Percentiles rank a stretch among this genome's conserved stretches.
Conservation (phyloP, 768 basidiomycete species). For the Pleurotus salmoneostramineus region DNA sequence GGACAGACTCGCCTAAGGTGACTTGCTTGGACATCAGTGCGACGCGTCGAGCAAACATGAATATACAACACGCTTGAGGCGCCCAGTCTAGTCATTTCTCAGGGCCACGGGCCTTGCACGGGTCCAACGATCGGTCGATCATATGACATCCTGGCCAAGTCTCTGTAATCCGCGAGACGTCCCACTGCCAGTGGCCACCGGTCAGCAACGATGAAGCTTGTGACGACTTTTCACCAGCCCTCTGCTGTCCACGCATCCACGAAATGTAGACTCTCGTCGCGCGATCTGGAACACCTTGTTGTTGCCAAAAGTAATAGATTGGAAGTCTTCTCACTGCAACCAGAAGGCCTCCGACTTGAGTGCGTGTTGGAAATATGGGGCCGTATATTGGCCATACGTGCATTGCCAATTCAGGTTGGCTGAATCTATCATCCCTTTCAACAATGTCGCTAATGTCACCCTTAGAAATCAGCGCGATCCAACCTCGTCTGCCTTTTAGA, state of each 20-base stretch:
- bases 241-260: slow-evolving; percentile 69
- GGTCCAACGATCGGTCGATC: neutral
- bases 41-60: slow-evolving; percentile 6
- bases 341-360: slow-evolving; percentile 57
- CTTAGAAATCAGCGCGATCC: slow-evolving; percentile 32
- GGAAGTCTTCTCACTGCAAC: slow-evolving; percentile 62
- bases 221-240: slow-evolving; percentile 74
- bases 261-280: slow-evolving; percentile 58
- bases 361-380: slow-evolving; percentile 69
- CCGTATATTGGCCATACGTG: slow-evolving; percentile 51
- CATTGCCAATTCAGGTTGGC: slow-evolving; percentile 49
- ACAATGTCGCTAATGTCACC: slow-evolving; percentile 9
- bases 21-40: neutral
- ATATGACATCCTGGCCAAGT: neutral
- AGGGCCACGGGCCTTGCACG: neutral
- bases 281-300: slow-evolving; percentile 57
- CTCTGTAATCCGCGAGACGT: neutral
- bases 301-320: slow-evolving; percentile 64
- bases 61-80: neutral
- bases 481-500: slow-evolving; percentile 68
- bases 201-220: slow-evolving; percentile 41
- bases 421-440: slow-evolving; percentile 14
- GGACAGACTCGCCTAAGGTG: neutral
- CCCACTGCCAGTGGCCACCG: neutral
- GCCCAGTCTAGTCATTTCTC: neutral